Evolutionary conservation across 129 eudicot genomes (phyloP).

Genomic region (Lactuca sativa): DNA sequence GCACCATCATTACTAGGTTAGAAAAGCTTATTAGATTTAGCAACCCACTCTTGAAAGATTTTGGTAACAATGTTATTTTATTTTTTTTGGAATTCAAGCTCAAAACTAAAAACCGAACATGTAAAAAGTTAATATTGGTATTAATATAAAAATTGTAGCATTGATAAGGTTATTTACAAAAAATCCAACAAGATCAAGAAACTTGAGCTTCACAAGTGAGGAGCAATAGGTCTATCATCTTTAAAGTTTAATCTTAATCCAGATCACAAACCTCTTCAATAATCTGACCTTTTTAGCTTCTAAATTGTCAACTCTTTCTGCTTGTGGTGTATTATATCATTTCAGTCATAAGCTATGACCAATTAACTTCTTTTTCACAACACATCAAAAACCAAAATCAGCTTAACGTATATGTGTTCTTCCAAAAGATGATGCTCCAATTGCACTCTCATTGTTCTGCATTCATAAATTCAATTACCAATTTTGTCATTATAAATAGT

Average conservation of each 20-base stretch:
- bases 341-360: constrained; percentile 7
- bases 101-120: too few relatives aligned
- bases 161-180: not conserved
- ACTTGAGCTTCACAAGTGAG: too few relatives aligned
- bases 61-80: too few relatives aligned
- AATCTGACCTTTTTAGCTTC: not conserved
- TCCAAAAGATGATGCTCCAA: constrained; percentile 65
- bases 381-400: not conserved
- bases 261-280: not conserved
- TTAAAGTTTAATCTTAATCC: not conserved
- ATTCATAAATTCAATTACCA: not conserved
- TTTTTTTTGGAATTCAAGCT: too few relatives aligned
- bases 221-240: not conserved
- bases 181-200: too few relatives aligned
- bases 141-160: too few relatives aligned
- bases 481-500: not conserved
- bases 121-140: not conserved
- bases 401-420: constrained; percentile 66
- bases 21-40: too few relatives aligned
- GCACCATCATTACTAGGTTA: too few relatives aligned
- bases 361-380: not conserved
- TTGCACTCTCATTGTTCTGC: constrained; percentile 60
- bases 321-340: not conserved
- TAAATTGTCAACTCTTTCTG: not conserved
- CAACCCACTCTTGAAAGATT: too few relatives aligned